Conservation (phyloP, 1,284 basidiomycete genomes). For the Tranzscheliella williamsii region DNA sequence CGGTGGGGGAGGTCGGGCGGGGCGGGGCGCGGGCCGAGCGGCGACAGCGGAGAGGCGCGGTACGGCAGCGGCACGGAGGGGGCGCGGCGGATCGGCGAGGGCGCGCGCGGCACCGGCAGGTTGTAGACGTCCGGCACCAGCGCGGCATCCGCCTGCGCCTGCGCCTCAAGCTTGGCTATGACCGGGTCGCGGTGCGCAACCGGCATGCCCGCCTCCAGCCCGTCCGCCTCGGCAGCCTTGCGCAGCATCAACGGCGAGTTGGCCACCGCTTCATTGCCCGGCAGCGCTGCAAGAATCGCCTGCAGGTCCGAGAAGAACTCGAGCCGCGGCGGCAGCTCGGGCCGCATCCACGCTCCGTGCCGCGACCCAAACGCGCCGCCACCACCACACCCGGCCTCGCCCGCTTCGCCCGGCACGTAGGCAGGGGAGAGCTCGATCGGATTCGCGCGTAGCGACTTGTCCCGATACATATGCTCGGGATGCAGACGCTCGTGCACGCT, state of each 20-base stretch:
- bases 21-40: not conserved
- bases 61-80: conserved; percentile 24
- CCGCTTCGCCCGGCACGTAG: conserved; percentile 8
- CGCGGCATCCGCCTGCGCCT: conserved; percentile 6
- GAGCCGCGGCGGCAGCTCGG: conserved; percentile 29
- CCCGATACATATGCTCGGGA: conserved; percentile 32
- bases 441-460: conserved; percentile 20
- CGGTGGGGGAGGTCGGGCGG: no score
- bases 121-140: not conserved
- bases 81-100: conserved; percentile 3
- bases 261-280: conserved; percentile 24
- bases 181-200: conserved; percentile 14
- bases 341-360: conserved; percentile 25
- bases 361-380: conserved; percentile 30
- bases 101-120: not conserved
- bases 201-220: conserved; percentile 22
- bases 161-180: conserved; percentile 24
- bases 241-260: conserved; percentile 21
- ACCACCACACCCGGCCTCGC: conserved; percentile 19
- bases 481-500: conserved; percentile 40
- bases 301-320: conserved; percentile 41
- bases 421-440: conserved; percentile 33
- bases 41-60: conserved; percentile 7
- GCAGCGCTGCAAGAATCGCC: conserved; percentile 17
- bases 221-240: conserved; percentile 3